These are phyloP conservation scores for Cicer judaicum DNA, from an alignment of 306 rosid species.

Conservation along the genomic window DNA sequence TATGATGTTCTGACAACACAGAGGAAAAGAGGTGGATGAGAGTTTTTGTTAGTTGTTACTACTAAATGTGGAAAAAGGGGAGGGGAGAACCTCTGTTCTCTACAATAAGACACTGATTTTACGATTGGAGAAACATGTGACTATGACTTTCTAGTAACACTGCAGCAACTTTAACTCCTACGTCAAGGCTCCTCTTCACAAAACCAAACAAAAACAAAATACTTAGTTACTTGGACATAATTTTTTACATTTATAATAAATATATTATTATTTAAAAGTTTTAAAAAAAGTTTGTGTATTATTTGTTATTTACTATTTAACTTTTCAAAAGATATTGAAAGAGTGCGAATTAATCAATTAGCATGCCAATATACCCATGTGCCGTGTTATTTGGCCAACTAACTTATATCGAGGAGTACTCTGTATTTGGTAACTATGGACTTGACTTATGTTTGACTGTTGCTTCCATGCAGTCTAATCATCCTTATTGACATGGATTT, in stretches of 20 bases:
- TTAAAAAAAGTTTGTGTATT: neutral
- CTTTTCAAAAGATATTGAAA: conserved; percentile 5
- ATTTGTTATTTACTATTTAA: neutral
- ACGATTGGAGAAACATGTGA: neutral
- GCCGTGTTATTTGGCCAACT: conserved; percentile 1
- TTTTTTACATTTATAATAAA: neutral
- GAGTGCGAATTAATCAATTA: neutral
- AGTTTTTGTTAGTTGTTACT: conserved; percentile 6
- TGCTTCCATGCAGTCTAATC: conserved; percentile 28
- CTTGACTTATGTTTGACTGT: neutral
- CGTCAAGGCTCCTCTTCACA: neutral
- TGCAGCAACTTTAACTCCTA: neutral
- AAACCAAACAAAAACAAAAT: conserved; percentile 8
- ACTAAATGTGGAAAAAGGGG: neutral
- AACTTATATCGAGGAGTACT: neutral
- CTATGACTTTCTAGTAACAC: neutral
- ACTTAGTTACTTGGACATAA: conserved; percentile 5
- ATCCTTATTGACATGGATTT: neutral
- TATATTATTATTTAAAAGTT: neutral
- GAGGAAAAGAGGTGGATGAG: neutral
- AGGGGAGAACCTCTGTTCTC: neutral
- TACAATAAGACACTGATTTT: conserved; percentile 4
- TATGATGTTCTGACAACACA: neutral
- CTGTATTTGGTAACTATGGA: neutral
- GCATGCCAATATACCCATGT: neutral